A percentile compares a stretch with the other conserved stretches of the same genome.
Evolutionary conservation across 1,284 basidiomycete species (phyloP).

Genomic region (Irpex sp.): DNA sequence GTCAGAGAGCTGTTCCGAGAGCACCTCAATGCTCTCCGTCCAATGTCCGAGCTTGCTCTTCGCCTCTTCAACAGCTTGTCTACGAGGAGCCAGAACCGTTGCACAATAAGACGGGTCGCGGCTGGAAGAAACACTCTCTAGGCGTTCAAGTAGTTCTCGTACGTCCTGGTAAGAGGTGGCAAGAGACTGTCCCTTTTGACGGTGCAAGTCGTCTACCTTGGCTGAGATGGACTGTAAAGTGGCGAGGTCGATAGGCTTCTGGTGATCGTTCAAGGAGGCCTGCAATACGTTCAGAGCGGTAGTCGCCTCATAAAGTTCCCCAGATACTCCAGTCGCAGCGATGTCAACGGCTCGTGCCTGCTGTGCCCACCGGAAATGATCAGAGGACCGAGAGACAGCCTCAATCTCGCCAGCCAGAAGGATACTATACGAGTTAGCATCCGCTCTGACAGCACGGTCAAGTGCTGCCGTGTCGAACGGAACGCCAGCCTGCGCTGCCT

Average conservation of each 20-base stretch:
- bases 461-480: slow-evolving; percentile 60
- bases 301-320: slow-evolving; percentile 36
- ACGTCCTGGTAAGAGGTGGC: slow-evolving; percentile 47
- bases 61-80: slow-evolving; percentile 43
- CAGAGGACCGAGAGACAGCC: slow-evolving; percentile 41
- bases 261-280: slow-evolving; percentile 26
- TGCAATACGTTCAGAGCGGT: slow-evolving; percentile 35
- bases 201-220: slow-evolving; percentile 34
- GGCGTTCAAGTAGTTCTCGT: slow-evolving; percentile 45
- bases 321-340: slow-evolving; percentile 32
- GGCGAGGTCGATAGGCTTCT: slow-evolving; percentile 24
- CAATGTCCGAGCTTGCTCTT: slow-evolving; percentile 47
- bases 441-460: slow-evolving; percentile 65
- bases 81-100: slow-evolving; percentile 42
- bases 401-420: slow-evolving; percentile 55
- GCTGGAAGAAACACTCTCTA: slow-evolving; percentile 42
- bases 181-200: slow-evolving; percentile 35
- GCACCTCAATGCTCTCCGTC: slow-evolving; percentile 37
- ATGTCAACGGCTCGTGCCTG: slow-evolving; percentile 53
- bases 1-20: slow-evolving; percentile 31
- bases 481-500: slow-evolving; percentile 33
- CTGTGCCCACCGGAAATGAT: slow-evolving; percentile 48
- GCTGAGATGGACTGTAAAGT: slow-evolving; percentile 33
- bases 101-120: slow-evolving; percentile 40
- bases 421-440: slow-evolving; percentile 68